phyloP scores from a whole-genome alignment of 2,329 filamentous ascomycete genomes.

The Dendrostoma leiphaemia region DNA sequence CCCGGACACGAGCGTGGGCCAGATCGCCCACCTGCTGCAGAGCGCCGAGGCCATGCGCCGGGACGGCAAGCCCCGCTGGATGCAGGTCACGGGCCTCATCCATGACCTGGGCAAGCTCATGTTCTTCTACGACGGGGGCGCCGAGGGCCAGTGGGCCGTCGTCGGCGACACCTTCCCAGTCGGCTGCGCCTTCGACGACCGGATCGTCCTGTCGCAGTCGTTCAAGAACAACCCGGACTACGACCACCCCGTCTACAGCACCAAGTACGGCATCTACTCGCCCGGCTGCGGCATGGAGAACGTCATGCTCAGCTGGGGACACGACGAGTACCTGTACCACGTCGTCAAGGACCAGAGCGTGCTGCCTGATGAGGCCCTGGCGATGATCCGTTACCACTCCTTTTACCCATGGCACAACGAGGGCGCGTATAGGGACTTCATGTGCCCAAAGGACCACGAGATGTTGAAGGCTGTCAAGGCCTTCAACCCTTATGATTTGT shows the following conservation, averaged over 20 bases:
- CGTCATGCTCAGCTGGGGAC: constrained; percentile 87
- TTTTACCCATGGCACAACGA: constrained; percentile 91
- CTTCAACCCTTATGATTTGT: constrained; percentile 90
- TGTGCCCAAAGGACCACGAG: constrained; percentile 76
- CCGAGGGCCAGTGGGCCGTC: constrained; percentile 89
- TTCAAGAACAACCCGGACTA: constrained; percentile 77
- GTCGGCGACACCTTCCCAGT: constrained; percentile 85
- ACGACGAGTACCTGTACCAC: constrained; percentile 85
- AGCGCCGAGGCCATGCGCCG: constrained; percentile 85
- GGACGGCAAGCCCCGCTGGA: constrained; percentile 80
- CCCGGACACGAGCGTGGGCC: constrained; percentile 81
- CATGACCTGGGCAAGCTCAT: constrained; percentile 80
- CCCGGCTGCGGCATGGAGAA: constrained; percentile 81
- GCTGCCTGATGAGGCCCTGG: constrained; percentile 77
- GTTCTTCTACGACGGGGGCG: constrained; percentile 66
- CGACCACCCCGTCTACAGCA: constrained; percentile 68
- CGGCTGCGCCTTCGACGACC: constrained; percentile 70
- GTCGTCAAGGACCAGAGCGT: constrained; percentile 79
- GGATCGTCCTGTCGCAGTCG: constrained; percentile 78
- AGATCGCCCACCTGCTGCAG: constrained; percentile 88
- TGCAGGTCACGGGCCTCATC: constrained; percentile 75
- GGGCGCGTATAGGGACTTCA: constrained; percentile 77
- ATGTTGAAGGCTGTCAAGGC: constrained; percentile 80
- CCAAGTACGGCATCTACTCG: constrained; percentile 76
- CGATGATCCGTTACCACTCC: constrained; percentile 91